phyloP scores from a whole-genome alignment of 192 early-diverging fungal species.

The Coemansia sp. region DNA sequence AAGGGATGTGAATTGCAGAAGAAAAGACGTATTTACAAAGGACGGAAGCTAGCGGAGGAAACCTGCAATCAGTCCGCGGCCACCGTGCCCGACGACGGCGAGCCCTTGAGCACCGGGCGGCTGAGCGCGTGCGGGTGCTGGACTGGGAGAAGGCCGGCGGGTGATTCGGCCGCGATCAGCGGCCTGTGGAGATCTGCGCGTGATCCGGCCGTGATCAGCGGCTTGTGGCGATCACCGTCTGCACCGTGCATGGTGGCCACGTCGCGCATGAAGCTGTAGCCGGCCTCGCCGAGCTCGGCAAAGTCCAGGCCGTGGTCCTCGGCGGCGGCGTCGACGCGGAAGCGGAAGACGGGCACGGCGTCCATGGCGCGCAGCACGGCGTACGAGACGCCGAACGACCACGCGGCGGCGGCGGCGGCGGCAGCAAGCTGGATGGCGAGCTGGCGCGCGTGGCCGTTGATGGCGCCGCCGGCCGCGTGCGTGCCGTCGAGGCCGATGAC shows the following conservation, averaged over 20 bases:
- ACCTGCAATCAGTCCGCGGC: not conserved
- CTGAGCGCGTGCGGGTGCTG: not conserved
- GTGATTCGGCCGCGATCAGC: not conserved
- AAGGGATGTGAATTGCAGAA: not conserved
- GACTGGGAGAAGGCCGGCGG: not conserved
- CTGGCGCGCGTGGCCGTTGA: slow-evolving; percentile 67
- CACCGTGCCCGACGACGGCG: not conserved
- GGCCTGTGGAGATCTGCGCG: not conserved
- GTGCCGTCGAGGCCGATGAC: slow-evolving; percentile 66
- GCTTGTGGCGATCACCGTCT: not conserved
- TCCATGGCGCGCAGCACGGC: slow-evolving; percentile 55
- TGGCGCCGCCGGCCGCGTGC: slow-evolving; percentile 52
- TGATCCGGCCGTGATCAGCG: not conserved
- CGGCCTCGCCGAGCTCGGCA: slow-evolving; percentile 52
- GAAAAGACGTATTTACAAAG: not conserved
- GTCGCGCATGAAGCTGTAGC: slow-evolving; percentile 42
- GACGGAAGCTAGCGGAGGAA: no score
- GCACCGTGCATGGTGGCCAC: slow-evolving; percentile 4
- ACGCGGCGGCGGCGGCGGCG: slow-evolving; percentile 56
- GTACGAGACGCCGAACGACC: slow-evolving; percentile 57
- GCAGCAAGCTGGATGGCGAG: slow-evolving; percentile 68
- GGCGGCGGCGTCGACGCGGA: slow-evolving; percentile 53
- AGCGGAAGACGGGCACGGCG: slow-evolving; percentile 51
- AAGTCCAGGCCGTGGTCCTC: slow-evolving; percentile 53
- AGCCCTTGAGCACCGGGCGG: slow-evolving; percentile 2